Evolutionary conservation across 2,329 filamentous ascomycete species (phyloP), one percentile per base, ranked within the genome.

Genomic region (Talaromyces atroroseus): DNA sequence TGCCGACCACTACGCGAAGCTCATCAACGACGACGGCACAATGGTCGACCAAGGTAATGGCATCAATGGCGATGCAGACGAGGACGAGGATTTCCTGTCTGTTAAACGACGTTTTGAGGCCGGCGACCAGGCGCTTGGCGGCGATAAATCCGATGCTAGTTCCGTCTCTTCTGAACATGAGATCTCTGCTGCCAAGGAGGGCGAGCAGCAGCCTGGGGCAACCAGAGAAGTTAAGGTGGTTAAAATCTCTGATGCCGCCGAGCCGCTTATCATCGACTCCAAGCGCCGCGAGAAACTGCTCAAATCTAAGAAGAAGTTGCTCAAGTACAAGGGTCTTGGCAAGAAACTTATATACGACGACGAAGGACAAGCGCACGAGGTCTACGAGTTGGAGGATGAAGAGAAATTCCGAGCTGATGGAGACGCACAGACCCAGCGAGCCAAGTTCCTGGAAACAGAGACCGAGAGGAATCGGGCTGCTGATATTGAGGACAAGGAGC

Each of bases 281-380:
- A 95, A 97, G 72, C 90, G 94, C 23, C 87, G 91, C 63, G 92
- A 96, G 75, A 97, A 96, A 76, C 82, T 96, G n/a, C 82, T 97
- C 62, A 88, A 88, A 67, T 95, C 89, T 20, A 97, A 96, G 80
- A 96, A 96, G 80, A 89, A 95, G 73, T 82, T 96, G 62, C 82
- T 90, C 68, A 94, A 95, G 70, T 89, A 90, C 78, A 95, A 91
- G 78, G 89, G 90, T 67, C 88, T 87, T 68, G 88, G 90, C 12
- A 86, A 83, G 42, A 95, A 94, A 70, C 77, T 96, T 7, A 81
- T 96, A 5, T 99, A 92, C 70, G 92, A 97, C 74, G 92, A 96
- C 49, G 90, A 96, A 32, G 92, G 92, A 63, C 86, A 88, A 60
- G 80, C 91, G 2, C 91, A 94, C 71, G 83, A 89, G 60, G 72